Base-by-base conservation (phyloP, 441 rosid genomes). In the Cnidoscolus chayamansa region DNA sequence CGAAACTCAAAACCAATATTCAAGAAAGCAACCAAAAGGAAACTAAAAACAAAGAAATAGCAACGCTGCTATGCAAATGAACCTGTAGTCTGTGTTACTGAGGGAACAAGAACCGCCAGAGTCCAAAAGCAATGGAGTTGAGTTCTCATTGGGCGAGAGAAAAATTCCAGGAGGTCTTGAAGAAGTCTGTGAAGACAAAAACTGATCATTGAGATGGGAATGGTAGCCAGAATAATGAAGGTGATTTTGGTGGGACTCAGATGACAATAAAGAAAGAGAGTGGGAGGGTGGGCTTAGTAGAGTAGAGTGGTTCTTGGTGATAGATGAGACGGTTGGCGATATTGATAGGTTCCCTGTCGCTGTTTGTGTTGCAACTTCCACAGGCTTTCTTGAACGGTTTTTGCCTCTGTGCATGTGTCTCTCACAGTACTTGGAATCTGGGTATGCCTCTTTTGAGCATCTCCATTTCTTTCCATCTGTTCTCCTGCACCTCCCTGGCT, bases 401-500 rank as follows among this genome's bases (percentile, higher is more conserved):
- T 91, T 93, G 84, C 99, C 98, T 83, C 99, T 90, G 19, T 95
- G 99, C 98, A 93, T 95, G 86, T 95, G 99, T 67, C 95, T 90
- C 73, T 95, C 98, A 74, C 99, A 95, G 84, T 95, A 95, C 82
- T 95, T 95, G 60, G 98, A 93, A 77, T 95, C 98, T 49, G 89
- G 94, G 74, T 84, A 93, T 31, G 99, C 98, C 81, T 95, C 98
- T 79, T 93, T 95, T 0, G 98, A 89, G 81, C 98, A 95, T 69
- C 99, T 84, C 99, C 99, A 95, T 87, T 95, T 95, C 83, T 95
- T 95, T n/a, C 99, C 99, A 76, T 95, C 99, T 20, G 99, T 95
- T 87, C 98, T 89, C 70, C 95, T 85, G 74, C 98, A 95, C 78
- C 98, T 86, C 61, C 98, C 96, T 35, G 98, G 98, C 72, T 92